Evolutionary conservation across 495 filamentous ascomycete genomes (phyloP).

Genomic region (Penicillium pancosmium): DNA sequence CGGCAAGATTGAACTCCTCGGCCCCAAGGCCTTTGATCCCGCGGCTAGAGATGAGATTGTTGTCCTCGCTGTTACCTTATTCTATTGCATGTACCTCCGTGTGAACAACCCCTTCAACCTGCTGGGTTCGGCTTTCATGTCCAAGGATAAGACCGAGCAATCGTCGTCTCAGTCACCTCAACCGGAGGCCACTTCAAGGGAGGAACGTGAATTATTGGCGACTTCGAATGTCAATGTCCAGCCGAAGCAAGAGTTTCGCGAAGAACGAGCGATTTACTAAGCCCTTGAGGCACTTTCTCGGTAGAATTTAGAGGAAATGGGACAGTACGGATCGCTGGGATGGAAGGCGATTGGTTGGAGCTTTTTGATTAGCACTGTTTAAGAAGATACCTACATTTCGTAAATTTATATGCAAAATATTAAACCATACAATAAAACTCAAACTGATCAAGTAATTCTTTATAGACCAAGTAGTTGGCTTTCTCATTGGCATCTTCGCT

Average conservation of each 20-base stretch:
- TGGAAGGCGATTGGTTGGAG: not conserved
- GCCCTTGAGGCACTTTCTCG: not conserved
- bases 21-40: slow-evolving; percentile 13
- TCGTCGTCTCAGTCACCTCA: no score
- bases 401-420: no score
- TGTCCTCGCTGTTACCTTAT: slow-evolving; percentile 24
- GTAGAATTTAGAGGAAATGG: not conserved
- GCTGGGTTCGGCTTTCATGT: slow-evolving; percentile 15
- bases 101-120: slow-evolving; percentile 17
- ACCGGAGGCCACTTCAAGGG: no score
- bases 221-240: not conserved
- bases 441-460: no score
- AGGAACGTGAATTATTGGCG: no score
- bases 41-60: slow-evolving; percentile 30
- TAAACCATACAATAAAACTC: no score
- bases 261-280: not conserved
- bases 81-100: slow-evolving; percentile 20
- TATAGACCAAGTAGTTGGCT: no score
- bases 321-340: not conserved
- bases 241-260: not conserved
- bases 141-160: slow-evolving; percentile 10
- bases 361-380: no score
- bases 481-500: no score
- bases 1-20: slow-evolving; percentile 23
- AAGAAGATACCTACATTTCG: no score